phyloP scores from a whole-genome alignment of 371 early-diverging fungal species.

The Apophysomyces sp. region DNA sequence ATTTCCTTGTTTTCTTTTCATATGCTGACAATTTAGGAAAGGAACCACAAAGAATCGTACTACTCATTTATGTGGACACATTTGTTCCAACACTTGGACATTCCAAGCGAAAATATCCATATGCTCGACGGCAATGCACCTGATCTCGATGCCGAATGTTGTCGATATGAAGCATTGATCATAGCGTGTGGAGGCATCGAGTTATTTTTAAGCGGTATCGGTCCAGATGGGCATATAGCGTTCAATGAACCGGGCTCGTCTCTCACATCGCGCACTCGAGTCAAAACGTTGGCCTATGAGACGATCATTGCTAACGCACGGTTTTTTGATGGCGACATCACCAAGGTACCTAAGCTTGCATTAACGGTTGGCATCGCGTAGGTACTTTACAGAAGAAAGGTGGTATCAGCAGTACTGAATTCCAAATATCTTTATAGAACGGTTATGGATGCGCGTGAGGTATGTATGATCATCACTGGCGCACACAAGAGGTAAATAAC shows the following conservation, averaged over 20 bases:
- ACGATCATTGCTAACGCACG: conserved; percentile 88
- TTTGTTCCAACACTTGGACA: conserved; percentile 82
- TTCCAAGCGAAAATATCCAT: conserved; percentile 75
- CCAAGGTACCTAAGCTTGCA: conserved; percentile 86
- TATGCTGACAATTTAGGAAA: neutral
- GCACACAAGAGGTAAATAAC: conserved; percentile 56
- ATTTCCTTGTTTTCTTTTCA: neutral
- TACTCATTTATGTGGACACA: conserved; percentile 89
- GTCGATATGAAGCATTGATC: conserved; percentile 78
- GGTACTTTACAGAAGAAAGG: conserved; percentile 12
- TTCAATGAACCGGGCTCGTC: conserved; percentile 94
- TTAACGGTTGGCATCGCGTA: conserved; percentile 87
- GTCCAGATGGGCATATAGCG: conserved; percentile 91
- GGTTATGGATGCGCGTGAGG: conserved; percentile 86
- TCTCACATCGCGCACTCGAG: conserved; percentile 79
- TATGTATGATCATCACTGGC: conserved; percentile 84
- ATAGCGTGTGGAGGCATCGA: conserved; percentile 80
- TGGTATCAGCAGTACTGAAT: neutral
- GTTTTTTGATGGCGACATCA: conserved; percentile 86
- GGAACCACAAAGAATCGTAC: conserved; percentile 83
- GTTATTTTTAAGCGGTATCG: conserved; percentile 81
- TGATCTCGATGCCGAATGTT: conserved; percentile 79
- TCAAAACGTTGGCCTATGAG: conserved; percentile 90
- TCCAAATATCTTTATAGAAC: conserved; percentile 50
- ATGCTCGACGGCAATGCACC: conserved; percentile 84